phyloP scores from a whole-genome alignment of 2,329 filamentous ascomycete genomes.

The Massarina eburnea region DNA sequence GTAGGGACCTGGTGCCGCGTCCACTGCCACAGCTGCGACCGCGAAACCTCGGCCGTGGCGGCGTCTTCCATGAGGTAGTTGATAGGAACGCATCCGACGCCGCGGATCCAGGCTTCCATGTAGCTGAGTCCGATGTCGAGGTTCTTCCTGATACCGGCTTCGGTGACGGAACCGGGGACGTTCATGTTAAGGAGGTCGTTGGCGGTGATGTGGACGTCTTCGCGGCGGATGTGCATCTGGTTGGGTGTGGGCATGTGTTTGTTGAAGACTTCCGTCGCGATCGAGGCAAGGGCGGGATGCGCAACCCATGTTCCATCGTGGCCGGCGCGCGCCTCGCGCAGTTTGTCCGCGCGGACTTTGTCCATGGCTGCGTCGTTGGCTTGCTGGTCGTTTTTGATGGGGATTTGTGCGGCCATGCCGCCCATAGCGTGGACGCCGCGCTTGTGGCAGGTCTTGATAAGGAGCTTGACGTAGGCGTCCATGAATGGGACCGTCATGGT shows the following conservation, averaged over 20 bases:
- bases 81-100: conserved; percentile 93
- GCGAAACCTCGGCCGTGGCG: conserved; percentile 92
- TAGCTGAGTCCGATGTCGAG: conserved; percentile 94
- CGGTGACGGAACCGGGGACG: conserved; percentile 86
- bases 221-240: conserved; percentile 86
- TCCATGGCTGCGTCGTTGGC: conserved; percentile 96
- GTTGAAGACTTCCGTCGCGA: conserved; percentile 94
- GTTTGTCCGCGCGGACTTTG: conserved; percentile 88
- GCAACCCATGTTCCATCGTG: conserved; percentile 98
- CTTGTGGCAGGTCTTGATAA: conserved; percentile 97
- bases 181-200: conserved; percentile 99
- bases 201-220: conserved; percentile 82
- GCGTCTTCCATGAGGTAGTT: conserved; percentile 99
- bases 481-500: conserved; percentile 99
- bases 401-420: conserved; percentile 98
- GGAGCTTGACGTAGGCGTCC: conserved; percentile 93
- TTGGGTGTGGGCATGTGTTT: conserved; percentile 98
- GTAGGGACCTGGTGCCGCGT: conserved; percentile 72
- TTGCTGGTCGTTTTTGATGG: conserved; percentile 89
- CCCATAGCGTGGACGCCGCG: conserved; percentile 98
- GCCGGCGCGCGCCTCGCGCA: conserved; percentile 90
- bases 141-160: conserved; percentile 96
- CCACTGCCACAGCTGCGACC: conserved; percentile 98
- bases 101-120: conserved; percentile 98
- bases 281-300: conserved; percentile 85